Evolutionary conservation across 1,284 basidiomycete genomes (phyloP), one percentile per base, ranked within the genome.

Genomic region (Trametes sp.): DNA sequence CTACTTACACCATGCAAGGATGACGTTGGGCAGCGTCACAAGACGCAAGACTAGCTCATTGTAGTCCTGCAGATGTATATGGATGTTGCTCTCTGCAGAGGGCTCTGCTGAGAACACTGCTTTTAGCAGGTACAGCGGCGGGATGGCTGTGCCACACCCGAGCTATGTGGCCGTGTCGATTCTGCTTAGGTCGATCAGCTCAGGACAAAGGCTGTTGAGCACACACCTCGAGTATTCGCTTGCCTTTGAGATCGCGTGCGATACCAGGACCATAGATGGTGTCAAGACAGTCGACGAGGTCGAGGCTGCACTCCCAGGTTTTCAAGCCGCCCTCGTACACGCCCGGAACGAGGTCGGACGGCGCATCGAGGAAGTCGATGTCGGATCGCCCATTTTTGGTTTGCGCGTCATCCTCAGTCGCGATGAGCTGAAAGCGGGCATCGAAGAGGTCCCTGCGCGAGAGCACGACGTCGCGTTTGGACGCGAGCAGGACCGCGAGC

Each of bases 271-370:
- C 71, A 42, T 78, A 69, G 58, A 81, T 67, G 29, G 75, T 65
- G 69, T 80, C 76, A 31, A 87, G 77, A 69, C 84, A 87, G 46
- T 81, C 82, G 0, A 92, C 93, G 0, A 99, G 82, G 76, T 98
- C 97, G 16, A 96, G 77, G 38, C 94, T 93, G 66, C 95, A 98
- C 76, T 99, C 97, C 97, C 97, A 99, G 2, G 96, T 98, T 78
- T 98, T 98, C 59, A 99, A 76, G 0, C 97, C 97, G 16, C 97
- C 97, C 77, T 98, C 97, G 72, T 99, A 98, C 0, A 96, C 84
- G 0, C 95, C 91, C 1, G 96, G 94, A 11, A 98, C 87, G 13
- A 99, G 84, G 77, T 98, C 97, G 0, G 94, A 95, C 0, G 93
- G 48, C 16, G 48, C 48, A 16, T 49, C 48, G 29, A 49, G 48